Evolutionary conservation across 2,329 filamentous ascomycete species (phyloP).

Genomic region (Penicillium glabrum): DNA sequence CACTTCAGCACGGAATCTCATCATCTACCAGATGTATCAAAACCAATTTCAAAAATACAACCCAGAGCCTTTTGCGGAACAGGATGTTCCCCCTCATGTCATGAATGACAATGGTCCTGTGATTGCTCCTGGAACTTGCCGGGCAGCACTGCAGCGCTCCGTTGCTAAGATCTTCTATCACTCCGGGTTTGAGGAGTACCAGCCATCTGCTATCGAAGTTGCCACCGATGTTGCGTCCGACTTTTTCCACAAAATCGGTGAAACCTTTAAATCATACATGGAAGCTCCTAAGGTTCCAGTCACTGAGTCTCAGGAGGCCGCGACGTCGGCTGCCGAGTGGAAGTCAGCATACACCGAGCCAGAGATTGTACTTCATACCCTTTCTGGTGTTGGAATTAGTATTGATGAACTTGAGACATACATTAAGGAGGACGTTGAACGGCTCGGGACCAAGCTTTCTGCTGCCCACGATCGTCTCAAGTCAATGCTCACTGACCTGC

Average conservation of each 20-base stretch:
- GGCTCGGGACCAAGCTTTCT: constrained; percentile 73
- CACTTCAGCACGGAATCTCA: constrained; percentile 5
- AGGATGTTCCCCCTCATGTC: constrained; percentile 84
- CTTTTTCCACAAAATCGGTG: constrained; percentile 82
- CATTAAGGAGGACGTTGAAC: constrained; percentile 89
- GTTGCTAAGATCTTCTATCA: constrained; percentile 95
- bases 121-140: constrained; percentile 79
- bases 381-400: constrained; percentile 81
- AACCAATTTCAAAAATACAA: constrained; percentile 99
- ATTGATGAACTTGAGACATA: constrained; percentile 80
- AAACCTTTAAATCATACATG: constrained; percentile 76
- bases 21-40: constrained; percentile 72
- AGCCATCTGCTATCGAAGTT: constrained; percentile 88
- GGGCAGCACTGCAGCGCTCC: constrained; percentile 81
- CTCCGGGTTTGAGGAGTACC: constrained; percentile 93
- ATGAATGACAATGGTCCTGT: constrained; percentile 85
- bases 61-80: constrained; percentile 81
- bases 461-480: constrained; percentile 95
- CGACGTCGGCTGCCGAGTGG: constrained; percentile 44
- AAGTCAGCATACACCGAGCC: constrained; percentile 75
- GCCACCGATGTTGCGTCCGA: constrained; percentile 86
- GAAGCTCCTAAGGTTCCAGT: constrained; percentile 75
- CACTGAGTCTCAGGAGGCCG: constrained; percentile 44
- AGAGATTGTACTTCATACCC: constrained; percentile 81
- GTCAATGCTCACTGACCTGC: constrained; percentile 83